These are phyloP conservation scores for Cyathus striatus DNA, from an alignment of 768 basidiomycete species.

Conservation along the genomic window DNA sequence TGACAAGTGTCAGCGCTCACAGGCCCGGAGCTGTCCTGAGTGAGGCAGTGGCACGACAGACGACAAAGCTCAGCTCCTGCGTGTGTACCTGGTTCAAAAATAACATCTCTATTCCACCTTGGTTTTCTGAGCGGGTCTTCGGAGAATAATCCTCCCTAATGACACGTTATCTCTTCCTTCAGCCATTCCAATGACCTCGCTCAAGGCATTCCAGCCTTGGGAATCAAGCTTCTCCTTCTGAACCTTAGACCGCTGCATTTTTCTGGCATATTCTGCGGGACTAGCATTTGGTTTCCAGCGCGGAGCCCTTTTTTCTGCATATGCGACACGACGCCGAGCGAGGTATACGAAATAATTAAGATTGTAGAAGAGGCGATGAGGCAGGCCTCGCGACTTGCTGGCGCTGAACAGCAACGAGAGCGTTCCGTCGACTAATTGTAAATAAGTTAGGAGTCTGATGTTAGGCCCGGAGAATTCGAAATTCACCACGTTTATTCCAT, in stretches of 20 bases:
- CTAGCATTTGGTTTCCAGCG: constrained; percentile 8
- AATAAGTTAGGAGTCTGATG: constrained; percentile 2
- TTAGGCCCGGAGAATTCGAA: not conserved
- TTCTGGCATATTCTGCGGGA: constrained; percentile 9
- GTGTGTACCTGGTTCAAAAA: too few species aligned
- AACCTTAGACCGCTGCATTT: constrained; percentile 13
- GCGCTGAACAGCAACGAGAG: constrained; percentile 58
- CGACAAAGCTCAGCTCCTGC: too few species aligned
- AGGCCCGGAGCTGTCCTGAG: not conserved
- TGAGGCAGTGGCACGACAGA: not conserved
- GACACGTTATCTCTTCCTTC: constrained; percentile 47
- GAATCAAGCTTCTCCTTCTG: constrained; percentile 22
- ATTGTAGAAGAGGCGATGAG: constrained; percentile 57
- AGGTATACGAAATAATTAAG: constrained; percentile 32
- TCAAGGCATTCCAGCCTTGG: constrained; percentile 40
- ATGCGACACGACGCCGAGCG: constrained; percentile 25
- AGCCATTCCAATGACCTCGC: constrained; percentile 53
- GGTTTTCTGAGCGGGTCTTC: constrained; percentile 3
- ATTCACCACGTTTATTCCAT: constrained; percentile 57
- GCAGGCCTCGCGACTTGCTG: constrained; percentile 55
- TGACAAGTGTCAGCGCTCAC: not conserved
- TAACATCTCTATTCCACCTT: not conserved
- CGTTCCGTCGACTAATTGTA: constrained; percentile 64
- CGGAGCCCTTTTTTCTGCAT: constrained; percentile 34
- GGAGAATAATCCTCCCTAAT: constrained; percentile 39